phyloP scores from a whole-genome alignment of 2,329 filamentous ascomycete genomes.

The Pseudocercospora vitis region DNA sequence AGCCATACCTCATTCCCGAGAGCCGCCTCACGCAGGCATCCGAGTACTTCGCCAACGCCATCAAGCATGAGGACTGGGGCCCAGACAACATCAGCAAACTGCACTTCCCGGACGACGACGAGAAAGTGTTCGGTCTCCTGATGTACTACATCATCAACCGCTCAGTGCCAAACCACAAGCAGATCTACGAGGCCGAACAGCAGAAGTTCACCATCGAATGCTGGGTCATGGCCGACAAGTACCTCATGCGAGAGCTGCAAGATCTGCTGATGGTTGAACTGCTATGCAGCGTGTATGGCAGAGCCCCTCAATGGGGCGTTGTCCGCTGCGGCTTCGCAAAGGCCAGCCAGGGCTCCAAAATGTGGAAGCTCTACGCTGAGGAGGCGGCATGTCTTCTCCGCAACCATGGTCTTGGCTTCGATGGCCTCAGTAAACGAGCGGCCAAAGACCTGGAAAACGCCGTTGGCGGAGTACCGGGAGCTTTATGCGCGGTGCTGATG shows the following conservation, averaged over 20 bases:
- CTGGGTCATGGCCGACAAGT: background rate
- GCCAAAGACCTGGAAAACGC: background rate
- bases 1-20: background rate
- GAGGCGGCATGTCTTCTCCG: background rate
- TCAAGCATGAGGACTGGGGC: conserved; percentile 10
- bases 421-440: background rate
- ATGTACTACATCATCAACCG: conserved; percentile 12
- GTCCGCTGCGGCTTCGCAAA: background rate
- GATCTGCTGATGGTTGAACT: background rate
- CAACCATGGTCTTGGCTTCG: background rate
- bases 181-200: background rate
- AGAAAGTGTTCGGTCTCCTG: conserved; percentile 10
- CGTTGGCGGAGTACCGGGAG: background rate
- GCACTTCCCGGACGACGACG: conserved; percentile 14
- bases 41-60: conserved; percentile 8
- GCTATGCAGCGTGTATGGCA: accelerated
- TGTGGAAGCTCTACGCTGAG: background rate
- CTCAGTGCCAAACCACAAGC: background rate
- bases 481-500: background rate
- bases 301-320: background rate
- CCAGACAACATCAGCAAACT: background rate
- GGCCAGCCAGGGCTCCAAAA: background rate
- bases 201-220: background rate
- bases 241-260: background rate
- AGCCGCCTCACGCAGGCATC: background rate